phyloP scores from a whole-genome alignment of 2,329 filamentous ascomycete species.

The Cladosporium sp. region DNA sequence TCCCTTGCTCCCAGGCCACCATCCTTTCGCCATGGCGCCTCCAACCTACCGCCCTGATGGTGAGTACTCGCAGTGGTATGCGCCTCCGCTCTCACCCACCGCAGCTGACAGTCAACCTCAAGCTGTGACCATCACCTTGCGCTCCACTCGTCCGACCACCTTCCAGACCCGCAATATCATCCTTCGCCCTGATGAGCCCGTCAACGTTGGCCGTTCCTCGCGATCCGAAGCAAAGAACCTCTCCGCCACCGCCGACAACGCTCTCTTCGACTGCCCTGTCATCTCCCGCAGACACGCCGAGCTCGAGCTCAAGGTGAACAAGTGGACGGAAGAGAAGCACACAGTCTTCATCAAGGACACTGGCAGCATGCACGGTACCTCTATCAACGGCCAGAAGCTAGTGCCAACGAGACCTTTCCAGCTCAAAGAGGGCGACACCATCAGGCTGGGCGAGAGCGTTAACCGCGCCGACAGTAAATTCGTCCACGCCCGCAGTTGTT shows the following conservation, averaged over 20 bases:
- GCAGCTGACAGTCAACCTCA: not conserved
- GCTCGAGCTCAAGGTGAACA: slow-evolving; percentile 25
- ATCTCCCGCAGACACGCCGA: slow-evolving; percentile 39
- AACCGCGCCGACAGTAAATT: slow-evolving; percentile 29
- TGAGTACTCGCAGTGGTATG: slow-evolving; percentile 14
- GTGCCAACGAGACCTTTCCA: slow-evolving; percentile 20
- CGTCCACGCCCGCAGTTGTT: not conserved
- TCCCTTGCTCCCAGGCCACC: not conserved
- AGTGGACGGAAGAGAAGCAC: slow-evolving; percentile 2
- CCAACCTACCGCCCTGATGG: not conserved
- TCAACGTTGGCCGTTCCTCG: slow-evolving; percentile 47
- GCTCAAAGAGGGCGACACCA: slow-evolving; percentile 31
- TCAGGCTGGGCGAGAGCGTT: slow-evolving; percentile 36
- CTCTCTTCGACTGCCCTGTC: slow-evolving; percentile 39
- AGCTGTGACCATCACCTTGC: slow-evolving; percentile 14
- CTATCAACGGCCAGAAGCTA: slow-evolving; percentile 35
- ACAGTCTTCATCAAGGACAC: slow-evolving; percentile 35
- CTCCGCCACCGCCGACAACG: slow-evolving; percentile 30
- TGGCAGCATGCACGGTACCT: slow-evolving; percentile 38
- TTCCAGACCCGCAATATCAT: slow-evolving; percentile 20
- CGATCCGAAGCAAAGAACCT: slow-evolving; percentile 40
- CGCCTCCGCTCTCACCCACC: not conserved
- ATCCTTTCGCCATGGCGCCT: slow-evolving; percentile 5
- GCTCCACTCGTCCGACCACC: not conserved
- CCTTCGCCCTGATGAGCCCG: slow-evolving; percentile 22